Percentiles rank a stretch among this genome's conserved stretches.
phyloP scores from a whole-genome alignment of 495 filamentous ascomycete species.

The Penicillium steckii region DNA sequence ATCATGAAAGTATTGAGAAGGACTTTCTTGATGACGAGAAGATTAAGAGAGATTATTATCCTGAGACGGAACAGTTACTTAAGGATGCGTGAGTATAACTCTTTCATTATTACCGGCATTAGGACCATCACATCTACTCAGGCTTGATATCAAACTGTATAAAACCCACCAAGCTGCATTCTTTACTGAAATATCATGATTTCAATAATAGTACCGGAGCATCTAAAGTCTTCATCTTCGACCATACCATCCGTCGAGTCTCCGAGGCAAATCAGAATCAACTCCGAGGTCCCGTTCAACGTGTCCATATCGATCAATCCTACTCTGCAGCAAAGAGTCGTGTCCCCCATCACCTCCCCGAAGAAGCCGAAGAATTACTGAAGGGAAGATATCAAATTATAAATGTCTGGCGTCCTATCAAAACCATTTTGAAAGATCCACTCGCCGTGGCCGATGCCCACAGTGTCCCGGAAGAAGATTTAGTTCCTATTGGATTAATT shows the following conservation, averaged over 20 bases:
- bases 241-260: constrained; percentile 77
- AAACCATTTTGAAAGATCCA: constrained; percentile 60
- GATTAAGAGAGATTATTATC: constrained; percentile 65
- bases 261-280: constrained; percentile 4
- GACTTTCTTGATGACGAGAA: constrained; percentile 62
- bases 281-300: constrained; percentile 61
- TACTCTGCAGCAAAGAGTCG: constrained; percentile 56
- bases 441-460: constrained; percentile 58
- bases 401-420: constrained; percentile 78
- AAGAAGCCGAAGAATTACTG: constrained; percentile 59
- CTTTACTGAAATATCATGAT: no score
- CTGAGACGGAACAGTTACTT: constrained; percentile 64
- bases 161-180: no score
- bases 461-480: constrained; percentile 43
- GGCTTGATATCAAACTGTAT: no score
- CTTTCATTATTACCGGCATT: no score
- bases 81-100: constrained; percentile 50
- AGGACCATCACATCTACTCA: no score
- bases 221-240: constrained; percentile 65
- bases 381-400: constrained; percentile 71
- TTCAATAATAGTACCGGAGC: constrained; percentile 47
- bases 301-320: constrained; percentile 73
- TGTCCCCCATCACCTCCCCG: constrained; percentile 60
- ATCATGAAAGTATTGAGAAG: constrained; percentile 47
- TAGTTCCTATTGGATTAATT: constrained; percentile 46